Evolutionary conservation across 169 alveolate species (phyloP).

Genomic region (Eimeria mitis): DNA sequence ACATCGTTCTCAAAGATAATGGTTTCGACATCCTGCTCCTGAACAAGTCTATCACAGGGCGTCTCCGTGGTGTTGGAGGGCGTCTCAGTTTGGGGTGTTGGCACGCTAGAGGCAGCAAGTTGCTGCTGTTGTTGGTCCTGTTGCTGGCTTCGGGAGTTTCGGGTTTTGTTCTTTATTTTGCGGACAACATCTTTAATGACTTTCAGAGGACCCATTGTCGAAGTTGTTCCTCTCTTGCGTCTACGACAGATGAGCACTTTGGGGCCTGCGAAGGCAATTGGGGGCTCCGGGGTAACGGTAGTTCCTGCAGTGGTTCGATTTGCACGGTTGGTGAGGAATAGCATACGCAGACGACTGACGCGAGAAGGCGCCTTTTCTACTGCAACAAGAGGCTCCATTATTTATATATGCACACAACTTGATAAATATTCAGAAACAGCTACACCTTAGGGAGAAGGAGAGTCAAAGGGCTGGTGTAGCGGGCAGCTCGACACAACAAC

Average conservation of each 20-base stretch:
- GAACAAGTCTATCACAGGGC: background rate
- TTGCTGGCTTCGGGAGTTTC: background rate
- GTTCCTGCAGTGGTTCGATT: background rate
- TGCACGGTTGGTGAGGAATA: background rate
- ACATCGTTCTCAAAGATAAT: background rate
- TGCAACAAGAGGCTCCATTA: background rate
- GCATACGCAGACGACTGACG: background rate
- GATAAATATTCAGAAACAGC: background rate
- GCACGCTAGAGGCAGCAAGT: background rate
- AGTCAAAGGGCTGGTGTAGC: background rate
- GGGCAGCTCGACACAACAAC: background rate
- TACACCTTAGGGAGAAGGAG: background rate
- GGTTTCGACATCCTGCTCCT: background rate
- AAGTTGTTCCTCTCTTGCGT: background rate
- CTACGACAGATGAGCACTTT: background rate
- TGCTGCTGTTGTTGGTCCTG: background rate
- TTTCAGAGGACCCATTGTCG: background rate
- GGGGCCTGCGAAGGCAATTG: conserved; percentile 6
- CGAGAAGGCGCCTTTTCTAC: background rate
- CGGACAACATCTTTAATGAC: background rate
- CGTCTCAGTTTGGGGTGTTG: background rate
- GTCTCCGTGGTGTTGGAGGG: background rate
- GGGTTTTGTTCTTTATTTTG: background rate
- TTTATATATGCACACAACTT: background rate
- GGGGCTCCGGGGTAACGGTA: background rate